Evolutionary conservation across 805 yeast genomes (phyloP), one percentile per base, ranked within the genome.

Genomic region (Candida stauntonica): DNA sequence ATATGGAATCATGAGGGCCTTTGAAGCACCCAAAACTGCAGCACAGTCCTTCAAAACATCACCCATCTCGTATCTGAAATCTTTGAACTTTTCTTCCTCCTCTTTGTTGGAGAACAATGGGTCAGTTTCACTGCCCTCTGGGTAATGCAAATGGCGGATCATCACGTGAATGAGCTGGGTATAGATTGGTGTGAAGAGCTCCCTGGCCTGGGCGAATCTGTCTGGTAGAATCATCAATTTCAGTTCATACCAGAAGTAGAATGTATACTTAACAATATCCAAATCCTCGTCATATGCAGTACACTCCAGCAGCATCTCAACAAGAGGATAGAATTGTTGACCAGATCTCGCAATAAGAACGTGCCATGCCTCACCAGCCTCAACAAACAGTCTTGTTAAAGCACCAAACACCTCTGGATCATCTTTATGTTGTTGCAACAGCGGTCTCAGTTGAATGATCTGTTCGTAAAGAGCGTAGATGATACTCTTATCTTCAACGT

Each of bases 31-130:
- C 30, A 86, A 79, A 3, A 93, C 91, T 2, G 86, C 85, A 51
- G 97, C 86, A 66, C 98, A 88, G 57, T 88, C 95, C 57, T 94
- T 94, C 45, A 93, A 66, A n/a, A 91, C 96, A 59, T 93, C 98
- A 27, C 98, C 98, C 85, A 93, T 86, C 40, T 87, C 96, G 62
- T 93, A 93, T 54, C 99, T 73, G 63, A 91, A 93, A 42, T 87
- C 94, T 54, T 86, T 80, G 60, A 93, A 93, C 60, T 87, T 86
- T 56, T 94, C 99, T 56, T 88, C 95, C 39, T 77, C 83, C 57
- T 87, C 96, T 48, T 85, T 87, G 31, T 73, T 72, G 18, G 71
- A 70, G 52, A 91, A 91, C 15, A 79, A 56, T 35, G 68, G 72
- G 15, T 52, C 57, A 11, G 51, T 55, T n/a, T 61, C 58, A 26